Conservation (phyloP, 306 rosid species). For the Glycine soja region DNA sequence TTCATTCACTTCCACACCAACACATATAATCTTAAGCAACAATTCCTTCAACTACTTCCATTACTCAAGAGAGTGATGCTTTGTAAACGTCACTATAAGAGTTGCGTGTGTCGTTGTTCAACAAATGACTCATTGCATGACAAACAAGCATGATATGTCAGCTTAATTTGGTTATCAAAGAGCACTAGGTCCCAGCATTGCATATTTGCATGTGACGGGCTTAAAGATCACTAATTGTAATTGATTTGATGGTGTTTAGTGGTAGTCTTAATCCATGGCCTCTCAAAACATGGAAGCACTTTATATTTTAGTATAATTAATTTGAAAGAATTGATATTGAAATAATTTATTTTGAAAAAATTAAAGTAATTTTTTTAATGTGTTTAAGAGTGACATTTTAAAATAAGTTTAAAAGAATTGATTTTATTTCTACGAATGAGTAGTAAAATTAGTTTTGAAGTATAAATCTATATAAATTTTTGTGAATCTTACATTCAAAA, state of each 20-base stretch:
- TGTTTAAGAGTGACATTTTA: background rate
- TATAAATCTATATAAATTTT: no score
- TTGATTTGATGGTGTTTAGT: background rate
- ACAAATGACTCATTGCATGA: slow-evolving; percentile 37
- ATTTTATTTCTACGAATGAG: background rate
- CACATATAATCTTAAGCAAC: slow-evolving; percentile 26
- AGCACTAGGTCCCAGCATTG: slow-evolving; percentile 7
- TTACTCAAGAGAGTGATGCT: background rate
- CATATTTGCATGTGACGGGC: slow-evolving; percentile 35
- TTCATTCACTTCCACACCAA: slow-evolving; percentile 9
- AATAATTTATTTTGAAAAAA: no score
- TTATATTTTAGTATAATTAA: background rate
- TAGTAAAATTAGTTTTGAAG: background rate
- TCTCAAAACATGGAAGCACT: background rate
- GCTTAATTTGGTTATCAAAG: background rate
- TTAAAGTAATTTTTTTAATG: no score
- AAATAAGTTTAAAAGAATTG: background rate
- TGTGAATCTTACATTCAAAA: no score
- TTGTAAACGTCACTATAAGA: background rate
- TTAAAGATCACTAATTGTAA: slow-evolving; percentile 2
- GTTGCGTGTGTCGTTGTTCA: slow-evolving; percentile 27
- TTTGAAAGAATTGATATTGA: background rate
- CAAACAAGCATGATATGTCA: slow-evolving; percentile 6
- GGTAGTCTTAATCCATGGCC: background rate
- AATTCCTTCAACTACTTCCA: slow-evolving; percentile 20